Evolutionary conservation across 1,284 basidiomycete genomes (phyloP).

Genomic region (Porogramme epimiltina): DNA sequence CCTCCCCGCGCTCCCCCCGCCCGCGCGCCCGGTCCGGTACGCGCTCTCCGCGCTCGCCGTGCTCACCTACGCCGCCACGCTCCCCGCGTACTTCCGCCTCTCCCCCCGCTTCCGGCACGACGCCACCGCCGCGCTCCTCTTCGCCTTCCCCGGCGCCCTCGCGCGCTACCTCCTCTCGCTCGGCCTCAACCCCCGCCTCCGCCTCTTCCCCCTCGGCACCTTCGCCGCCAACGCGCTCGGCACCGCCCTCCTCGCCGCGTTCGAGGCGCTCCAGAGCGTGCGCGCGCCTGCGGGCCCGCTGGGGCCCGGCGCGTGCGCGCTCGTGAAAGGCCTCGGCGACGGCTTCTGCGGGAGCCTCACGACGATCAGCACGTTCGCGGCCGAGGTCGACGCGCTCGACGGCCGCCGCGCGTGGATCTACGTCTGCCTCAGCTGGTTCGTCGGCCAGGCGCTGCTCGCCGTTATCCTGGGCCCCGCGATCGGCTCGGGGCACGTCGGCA

Average conservation of each 20-base stretch:
- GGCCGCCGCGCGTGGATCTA: conserved; percentile 68
- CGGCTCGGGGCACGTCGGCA: conserved; percentile 52
- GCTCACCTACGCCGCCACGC: conserved; percentile 64
- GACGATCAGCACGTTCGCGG: conserved; percentile 92
- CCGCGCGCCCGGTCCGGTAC: conserved; percentile 44
- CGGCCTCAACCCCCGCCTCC: conserved; percentile 66
- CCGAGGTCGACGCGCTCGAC: conserved; percentile 71
- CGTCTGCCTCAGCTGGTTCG: conserved; percentile 65
- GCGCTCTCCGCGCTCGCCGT: conserved; percentile 50
- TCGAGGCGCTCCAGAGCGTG: conserved; percentile 71
- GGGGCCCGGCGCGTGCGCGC: conserved; percentile 60
- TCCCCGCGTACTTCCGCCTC: conserved; percentile 79
- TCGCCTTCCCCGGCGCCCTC: conserved; percentile 88
- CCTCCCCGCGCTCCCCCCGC: conserved; percentile 42
- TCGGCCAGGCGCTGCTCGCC: conserved; percentile 74
- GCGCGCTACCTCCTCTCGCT: conserved; percentile 82
- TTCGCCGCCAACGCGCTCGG: conserved; percentile 85
- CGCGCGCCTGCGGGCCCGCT: conserved; percentile 34
- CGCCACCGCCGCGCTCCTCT: conserved; percentile 87
- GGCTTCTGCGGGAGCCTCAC: conserved; percentile 96
- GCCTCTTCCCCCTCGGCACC: conserved; percentile 84
- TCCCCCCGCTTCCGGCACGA: conserved; percentile 73
- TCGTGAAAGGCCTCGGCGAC: conserved; percentile 81
- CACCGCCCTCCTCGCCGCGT: conserved; percentile 73
- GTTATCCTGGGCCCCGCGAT: conserved; percentile 77